Evolutionary conservation across 371 early-diverging fungal species (phyloP), one percentile per base, ranked within the genome.

Genomic region (Thermomucor indicae-seudaticae): DNA sequence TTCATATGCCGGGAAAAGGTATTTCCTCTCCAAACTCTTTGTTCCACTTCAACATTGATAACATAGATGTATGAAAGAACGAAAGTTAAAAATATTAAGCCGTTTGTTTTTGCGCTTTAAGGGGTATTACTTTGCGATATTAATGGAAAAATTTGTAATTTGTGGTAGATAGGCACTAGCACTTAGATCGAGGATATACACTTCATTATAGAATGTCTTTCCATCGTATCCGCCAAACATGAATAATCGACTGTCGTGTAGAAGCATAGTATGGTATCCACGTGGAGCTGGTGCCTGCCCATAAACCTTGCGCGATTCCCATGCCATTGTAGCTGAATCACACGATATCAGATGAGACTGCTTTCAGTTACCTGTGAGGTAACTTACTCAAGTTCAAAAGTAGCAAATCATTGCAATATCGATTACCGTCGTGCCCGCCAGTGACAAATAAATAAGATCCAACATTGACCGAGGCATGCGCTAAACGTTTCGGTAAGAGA

Each of bases 141-240:
- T 60, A 38, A 75, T 68, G 19, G 62, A 37, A 56, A 82, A 84
- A 38, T 79, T 76, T n/a, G 73, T 69, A 34, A 84, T 79, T 55
- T 83, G 84, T 0, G 84, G 81, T 32, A 86, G 62, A 57, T 90
- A 90, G 8, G 89, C 85, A 47, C 79, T 79, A 0, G 82, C 79
- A 25, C 86, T 80, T 23, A 93, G 68, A 51, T 93, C 94, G n/a
- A 93, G 71, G 5, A 89, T 70, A 62, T 80, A 82, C 37, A 93
- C 60, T 43, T 92, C 90, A 44, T 84, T 83, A 70, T 81, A 92
- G 8, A 90, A 85, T 14, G 62, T 68, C n/a, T 77, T 70, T 3
- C 94, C 94, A 58, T 94, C 86, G 52, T 85, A 94, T 0, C 95
- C 95, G 32, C 94, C 95, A 67, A 83, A 89, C 28, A 89, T 49